These are phyloP conservation scores for Scortechinia acanthostroma DNA, from an alignment of 2,329 filamentous ascomycete species.

Conservation along the genomic window DNA sequence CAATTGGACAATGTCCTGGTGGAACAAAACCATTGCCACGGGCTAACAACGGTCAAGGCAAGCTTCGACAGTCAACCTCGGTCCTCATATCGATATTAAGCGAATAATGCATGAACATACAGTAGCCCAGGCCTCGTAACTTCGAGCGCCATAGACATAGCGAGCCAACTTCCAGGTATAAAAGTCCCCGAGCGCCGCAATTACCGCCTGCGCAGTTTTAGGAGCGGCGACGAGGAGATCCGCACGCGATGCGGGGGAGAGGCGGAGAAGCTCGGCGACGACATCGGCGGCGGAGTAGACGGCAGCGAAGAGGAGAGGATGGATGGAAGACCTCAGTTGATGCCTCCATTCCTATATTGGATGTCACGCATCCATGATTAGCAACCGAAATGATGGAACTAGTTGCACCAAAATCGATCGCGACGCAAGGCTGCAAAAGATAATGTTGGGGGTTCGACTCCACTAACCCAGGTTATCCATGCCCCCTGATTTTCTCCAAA, in stretches of 20 bases:
- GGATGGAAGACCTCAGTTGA: slow-evolving; percentile 56
- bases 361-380: not conserved
- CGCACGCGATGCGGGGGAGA: slow-evolving; percentile 32
- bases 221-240: slow-evolving; percentile 51
- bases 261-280: slow-evolving; percentile 29
- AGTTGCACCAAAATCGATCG: no score
- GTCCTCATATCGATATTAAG: not conserved
- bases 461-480: slow-evolving; percentile 62
- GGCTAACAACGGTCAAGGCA: slow-evolving; percentile 49
- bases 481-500: slow-evolving; percentile 48
- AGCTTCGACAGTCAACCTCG: slow-evolving; percentile 28
- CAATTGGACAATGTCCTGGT: slow-evolving; percentile 63
- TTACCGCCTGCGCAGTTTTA: slow-evolving; percentile 48
- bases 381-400: slow-evolving; percentile 1
- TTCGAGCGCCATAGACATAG: slow-evolving; percentile 38
- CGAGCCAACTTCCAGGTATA: slow-evolving; percentile 56
- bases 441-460: not conserved
- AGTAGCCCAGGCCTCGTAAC: slow-evolving; percentile 34
- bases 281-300: slow-evolving; percentile 40
- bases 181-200: slow-evolving; percentile 51
- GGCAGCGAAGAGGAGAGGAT: slow-evolving; percentile 52
- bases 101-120: slow-evolving; percentile 25
- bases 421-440: no score
- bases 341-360: slow-evolving; percentile 61
- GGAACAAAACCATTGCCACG: slow-evolving; percentile 68